phyloP scores from a whole-genome alignment of 495 filamentous ascomycete species.

The Zalerion maritima region DNA sequence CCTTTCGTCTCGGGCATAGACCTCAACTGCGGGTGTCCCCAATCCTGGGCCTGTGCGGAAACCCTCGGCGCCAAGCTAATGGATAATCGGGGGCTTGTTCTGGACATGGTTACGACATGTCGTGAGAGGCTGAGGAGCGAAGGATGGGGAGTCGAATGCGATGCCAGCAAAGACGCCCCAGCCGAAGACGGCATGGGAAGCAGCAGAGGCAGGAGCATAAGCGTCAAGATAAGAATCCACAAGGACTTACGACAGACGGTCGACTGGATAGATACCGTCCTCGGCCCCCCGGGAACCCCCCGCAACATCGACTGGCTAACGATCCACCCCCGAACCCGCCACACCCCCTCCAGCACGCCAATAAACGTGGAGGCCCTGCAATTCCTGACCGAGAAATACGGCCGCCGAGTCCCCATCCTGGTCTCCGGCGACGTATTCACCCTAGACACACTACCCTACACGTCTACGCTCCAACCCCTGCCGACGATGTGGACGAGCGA shows the following conservation, averaged over 20 bases:
- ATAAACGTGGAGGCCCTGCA: conserved; percentile 46
- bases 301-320: conserved; percentile 45
- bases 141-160: conserved; percentile 25
- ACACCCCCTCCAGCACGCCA: conserved; percentile 37
- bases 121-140: conserved; percentile 26
- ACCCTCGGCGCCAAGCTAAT: conserved; percentile 49
- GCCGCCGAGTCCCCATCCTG: conserved; percentile 35
- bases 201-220: conserved; percentile 30
- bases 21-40: conserved; percentile 56
- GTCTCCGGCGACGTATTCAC: conserved; percentile 50
- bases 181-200: conserved; percentile 18
- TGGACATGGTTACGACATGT: conserved; percentile 40
- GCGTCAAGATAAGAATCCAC: conserved; percentile 53
- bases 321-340: conserved; percentile 44
- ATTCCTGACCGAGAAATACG: conserved; percentile 31
- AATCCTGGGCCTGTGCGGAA: conserved; percentile 51
- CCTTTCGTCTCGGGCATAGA: conserved; percentile 48
- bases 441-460: conserved; percentile 27
- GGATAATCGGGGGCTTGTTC: conserved; percentile 41
- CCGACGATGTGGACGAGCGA: too few species aligned
- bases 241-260: conserved; percentile 39
- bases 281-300: conserved; percentile 24
- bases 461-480: conserved; percentile 18
- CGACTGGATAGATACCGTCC: conserved; percentile 34
- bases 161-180: conserved; percentile 2